Conservation (phyloP, 208 protist genomes). For the Leishmania tropica region DNA sequence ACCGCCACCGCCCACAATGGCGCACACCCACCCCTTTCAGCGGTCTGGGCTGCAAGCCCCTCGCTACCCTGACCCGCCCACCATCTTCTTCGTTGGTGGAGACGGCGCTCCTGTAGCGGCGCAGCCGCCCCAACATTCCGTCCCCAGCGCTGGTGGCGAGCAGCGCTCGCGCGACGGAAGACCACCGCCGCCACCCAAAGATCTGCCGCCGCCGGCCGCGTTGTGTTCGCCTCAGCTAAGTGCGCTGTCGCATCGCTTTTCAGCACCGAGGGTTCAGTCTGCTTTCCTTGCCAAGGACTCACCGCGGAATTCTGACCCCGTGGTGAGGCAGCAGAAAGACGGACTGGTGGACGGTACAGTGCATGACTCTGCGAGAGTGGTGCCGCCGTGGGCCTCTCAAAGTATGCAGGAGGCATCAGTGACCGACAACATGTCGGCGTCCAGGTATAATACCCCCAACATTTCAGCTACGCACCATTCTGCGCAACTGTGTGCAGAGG, state of each 20-base stretch:
- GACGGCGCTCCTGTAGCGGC: neutral
- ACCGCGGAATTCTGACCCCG: neutral
- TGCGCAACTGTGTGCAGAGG: neutral
- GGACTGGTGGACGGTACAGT: neutral
- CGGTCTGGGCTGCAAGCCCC: conserved; percentile 8
- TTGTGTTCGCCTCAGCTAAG: neutral
- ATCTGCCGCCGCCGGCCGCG: neutral
- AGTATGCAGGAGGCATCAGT: neutral
- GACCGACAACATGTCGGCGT: neutral
- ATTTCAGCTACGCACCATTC: neutral
- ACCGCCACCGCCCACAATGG: neutral
- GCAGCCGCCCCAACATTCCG: neutral
- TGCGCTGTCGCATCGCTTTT: neutral
- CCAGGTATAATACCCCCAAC: neutral
- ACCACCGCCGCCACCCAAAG: neutral
- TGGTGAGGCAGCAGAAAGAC: neutral
- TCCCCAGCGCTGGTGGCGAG: neutral
- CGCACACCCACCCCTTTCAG: neutral
- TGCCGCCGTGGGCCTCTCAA: neutral
- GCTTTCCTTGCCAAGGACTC: neutral
- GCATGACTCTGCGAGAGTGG: neutral
- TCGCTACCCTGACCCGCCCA: conserved; percentile 10
- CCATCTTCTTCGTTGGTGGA: neutral
- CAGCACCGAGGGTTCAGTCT: neutral
- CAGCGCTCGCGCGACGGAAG: neutral